Evolutionary conservation across 495 filamentous ascomycete genomes (phyloP), one percentile per base, ranked within the genome.

Genomic region (Aspergillus asperescens): DNA sequence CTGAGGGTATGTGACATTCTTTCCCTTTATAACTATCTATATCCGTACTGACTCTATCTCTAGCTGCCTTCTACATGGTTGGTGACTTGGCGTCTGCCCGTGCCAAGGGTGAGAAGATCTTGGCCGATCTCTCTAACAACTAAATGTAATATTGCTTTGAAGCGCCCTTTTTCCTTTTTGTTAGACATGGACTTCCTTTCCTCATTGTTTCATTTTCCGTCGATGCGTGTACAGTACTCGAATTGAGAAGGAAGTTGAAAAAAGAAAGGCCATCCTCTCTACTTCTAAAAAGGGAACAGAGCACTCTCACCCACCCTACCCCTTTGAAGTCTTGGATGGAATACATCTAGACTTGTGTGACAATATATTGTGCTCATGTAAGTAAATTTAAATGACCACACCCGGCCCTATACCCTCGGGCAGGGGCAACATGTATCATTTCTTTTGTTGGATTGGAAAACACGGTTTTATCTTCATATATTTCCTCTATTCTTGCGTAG

Each of bases 61-160:
- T 44, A 77, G 77, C 72, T 77, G 89, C 89, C 69, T 95, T 94
- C 82, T 96, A 94, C 81, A 95, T 94, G 93, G 93, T 98, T 72
- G 93, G 93, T 63, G 88, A 94, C 78, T 83, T 96, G 61, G 88
- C 89, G 62, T 89, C 88, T 59, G 93, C 92, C 45, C 85, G 88
- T 66, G 86, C 80, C 65, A 98, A 98, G 89, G 93, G 93, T 75
- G 91, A 96, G 85, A 95, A 96, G 90, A 96, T 98, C 78, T 75
- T 97, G 74, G 90, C 93, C 61, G 93, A 96, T 68, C 77, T 98
- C 59, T 88, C 93, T 79, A 80, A 78, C 76, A 77, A 71, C 55
- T 86, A 85, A 78, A 79, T 75, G 70, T 73, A 67, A 69, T 66
- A 71, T 65, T 69, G 66, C 70, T 66, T 59, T 66, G 59, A 60